Evolutionary conservation across 2,329 filamentous ascomycete species (phyloP), one percentile per base, ranked within the genome.

Genomic region (Paraphaeosphaeria minitans): DNA sequence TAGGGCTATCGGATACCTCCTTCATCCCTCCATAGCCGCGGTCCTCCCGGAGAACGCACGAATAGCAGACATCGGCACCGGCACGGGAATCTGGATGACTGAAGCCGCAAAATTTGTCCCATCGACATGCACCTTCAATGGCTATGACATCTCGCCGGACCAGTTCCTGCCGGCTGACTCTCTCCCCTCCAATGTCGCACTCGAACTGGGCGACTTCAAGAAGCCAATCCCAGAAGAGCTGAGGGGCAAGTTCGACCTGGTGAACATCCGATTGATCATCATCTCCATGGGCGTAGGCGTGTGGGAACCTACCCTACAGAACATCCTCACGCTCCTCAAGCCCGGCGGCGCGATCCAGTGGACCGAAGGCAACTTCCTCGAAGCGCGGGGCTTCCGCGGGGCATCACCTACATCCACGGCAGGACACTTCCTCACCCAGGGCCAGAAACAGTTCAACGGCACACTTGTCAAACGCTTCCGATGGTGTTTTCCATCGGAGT

Each of bases 211-310:
- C 7, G 68, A 75, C 57, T 70, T 74, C 62, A 66, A 68, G 52
- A 61, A 67, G 6, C 70, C 72, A 3, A 61, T 73, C 14, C 72
- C 72, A 0, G 46, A 60, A 4, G 65, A 68, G 1, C 50, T 73
- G 3, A 64, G 57, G 5, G 70, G 71, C 22, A 61, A 61, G 29
- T 75, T 67, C 56, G 72, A 75, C 51, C 51, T 73, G 2, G 61
- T 75, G n/a, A 71, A 73, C 55, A 61, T 72, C n/a, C 65, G 71
- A 0, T 59, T 75, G 4, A 67, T 73, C 27, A 64, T 72, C 55
- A 68, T 74, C 56, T 61, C 65, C 27, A 66, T 75, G 57, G 70
- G 70, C 22, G 50, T 58, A 7, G 59, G 50, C 12, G 63, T 68
- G 16, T 75, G 71, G 70, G 57, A 63, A 13, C 29, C 46, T 0